Evolutionary conservation across 2,329 filamentous ascomycete species (phyloP).

Genomic region (Verticillium isaacii): DNA sequence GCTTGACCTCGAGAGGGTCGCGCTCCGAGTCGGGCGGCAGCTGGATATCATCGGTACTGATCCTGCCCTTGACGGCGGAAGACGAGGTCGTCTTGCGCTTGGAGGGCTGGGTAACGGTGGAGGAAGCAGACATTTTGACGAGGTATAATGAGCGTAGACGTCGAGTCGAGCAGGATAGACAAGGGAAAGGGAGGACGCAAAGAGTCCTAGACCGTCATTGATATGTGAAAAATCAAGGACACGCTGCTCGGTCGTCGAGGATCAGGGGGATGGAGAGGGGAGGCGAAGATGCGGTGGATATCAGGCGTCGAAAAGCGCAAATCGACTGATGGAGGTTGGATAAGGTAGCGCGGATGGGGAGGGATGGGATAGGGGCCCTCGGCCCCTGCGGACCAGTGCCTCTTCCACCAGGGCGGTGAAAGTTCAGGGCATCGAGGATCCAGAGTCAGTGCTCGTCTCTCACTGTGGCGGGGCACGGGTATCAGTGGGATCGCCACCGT

Average conservation of each 20-base stretch:
- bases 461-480: constrained; percentile 9
- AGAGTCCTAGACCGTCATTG: constrained; percentile 1
- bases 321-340: constrained; percentile 11
- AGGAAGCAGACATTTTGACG: constrained; percentile 20
- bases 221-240: not conserved
- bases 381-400: not conserved
- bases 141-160: not conserved
- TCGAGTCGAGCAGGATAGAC: not conserved
- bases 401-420: not conserved
- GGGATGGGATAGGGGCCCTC: not conserved
- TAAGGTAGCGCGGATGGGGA: not conserved
- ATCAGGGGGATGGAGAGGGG: not conserved
- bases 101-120: constrained; percentile 27
- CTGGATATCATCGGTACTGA: constrained; percentile 13
- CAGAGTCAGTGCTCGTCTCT: not conserved
- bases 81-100: constrained; percentile 15
- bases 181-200: not conserved
- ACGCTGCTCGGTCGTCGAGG: not conserved
- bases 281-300: not conserved
- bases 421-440: not conserved
- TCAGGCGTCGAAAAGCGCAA: constrained; percentile 11
- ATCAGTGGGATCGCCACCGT: constrained; percentile 7
- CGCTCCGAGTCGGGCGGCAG: constrained; percentile 21
- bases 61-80: constrained; percentile 16
- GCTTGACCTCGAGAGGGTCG: constrained; percentile 34